A percentile compares a stretch with the other conserved stretches of the same genome.
These are phyloP conservation scores for Alternaria consortialis DNA, from an alignment of 2,329 filamentous ascomycete genomes.

Conservation along the genomic window DNA sequence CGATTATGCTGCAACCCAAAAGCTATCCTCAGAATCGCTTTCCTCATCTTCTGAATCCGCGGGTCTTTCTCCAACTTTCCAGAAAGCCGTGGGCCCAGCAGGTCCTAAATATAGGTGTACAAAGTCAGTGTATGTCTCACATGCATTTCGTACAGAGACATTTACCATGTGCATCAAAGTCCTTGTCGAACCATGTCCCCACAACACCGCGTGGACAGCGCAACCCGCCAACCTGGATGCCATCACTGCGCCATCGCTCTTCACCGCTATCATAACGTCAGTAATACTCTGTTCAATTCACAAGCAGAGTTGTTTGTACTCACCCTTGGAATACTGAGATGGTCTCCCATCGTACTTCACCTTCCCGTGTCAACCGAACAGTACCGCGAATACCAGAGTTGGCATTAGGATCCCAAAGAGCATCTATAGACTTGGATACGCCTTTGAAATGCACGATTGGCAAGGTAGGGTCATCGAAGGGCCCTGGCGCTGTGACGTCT, in stretches of 20 bases:
- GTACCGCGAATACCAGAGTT: slow-evolving; percentile 71
- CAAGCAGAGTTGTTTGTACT: slow-evolving; percentile 11
- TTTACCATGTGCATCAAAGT: slow-evolving; percentile 67
- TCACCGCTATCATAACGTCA: slow-evolving; percentile 61
- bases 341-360: slow-evolving; percentile 78
- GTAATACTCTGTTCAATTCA: slow-evolving; percentile 21
- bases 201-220: slow-evolving; percentile 72
- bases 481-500: slow-evolving; percentile 66
- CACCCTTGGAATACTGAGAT: slow-evolving; percentile 68
- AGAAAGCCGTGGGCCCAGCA: slow-evolving; percentile 78
- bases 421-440: slow-evolving; percentile 67
- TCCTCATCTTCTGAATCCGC: slow-evolving; percentile 18
- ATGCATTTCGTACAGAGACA: too few relatives aligned
- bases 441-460: slow-evolving; percentile 76
- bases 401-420: slow-evolving; percentile 72
- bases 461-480: slow-evolving; percentile 64
- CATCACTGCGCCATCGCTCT: slow-evolving; percentile 79
- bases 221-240: slow-evolving; percentile 75
- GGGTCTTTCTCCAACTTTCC: slow-evolving; percentile 70
- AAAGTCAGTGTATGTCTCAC: too few relatives aligned
- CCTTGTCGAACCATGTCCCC: slow-evolving; percentile 81
- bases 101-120: slow-evolving; percentile 55
- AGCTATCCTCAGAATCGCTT: slow-evolving; percentile 2
- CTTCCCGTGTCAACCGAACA: slow-evolving; percentile 72
- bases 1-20: not conserved